phyloP scores from a whole-genome alignment of 1,284 basidiomycete species.

The Flammula alnicola region DNA sequence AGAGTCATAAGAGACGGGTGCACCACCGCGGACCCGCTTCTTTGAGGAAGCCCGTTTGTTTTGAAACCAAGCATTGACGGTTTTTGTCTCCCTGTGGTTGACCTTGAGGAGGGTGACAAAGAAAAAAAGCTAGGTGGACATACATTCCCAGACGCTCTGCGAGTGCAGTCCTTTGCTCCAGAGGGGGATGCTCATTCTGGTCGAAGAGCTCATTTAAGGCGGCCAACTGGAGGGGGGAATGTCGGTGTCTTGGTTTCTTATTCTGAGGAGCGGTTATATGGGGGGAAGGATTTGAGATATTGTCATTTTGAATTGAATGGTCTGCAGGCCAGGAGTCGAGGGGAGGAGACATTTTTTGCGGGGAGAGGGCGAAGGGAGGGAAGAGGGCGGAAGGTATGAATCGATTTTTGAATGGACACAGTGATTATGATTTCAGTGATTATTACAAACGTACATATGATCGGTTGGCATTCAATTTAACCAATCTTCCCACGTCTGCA shows the following conservation, averaged over 20 bases:
- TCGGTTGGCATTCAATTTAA: slow-evolving; percentile 29
- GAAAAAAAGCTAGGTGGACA: slow-evolving; percentile 37
- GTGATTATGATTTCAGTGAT: slow-evolving; percentile 26
- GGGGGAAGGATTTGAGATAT: slow-evolving; percentile 16
- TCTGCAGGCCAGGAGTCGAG: slow-evolving; percentile 26
- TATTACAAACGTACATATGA: slow-evolving; percentile 31
- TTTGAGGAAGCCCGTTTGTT: slow-evolving; percentile 82
- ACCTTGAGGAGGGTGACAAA: slow-evolving; percentile 27
- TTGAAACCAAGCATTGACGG: slow-evolving; percentile 84
- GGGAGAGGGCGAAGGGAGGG: slow-evolving; percentile 20
- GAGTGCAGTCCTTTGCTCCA: slow-evolving; percentile 66
- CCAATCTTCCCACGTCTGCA: slow-evolving; percentile 29
- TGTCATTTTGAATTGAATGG: slow-evolving; percentile 15
- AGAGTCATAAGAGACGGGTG: slow-evolving; percentile 20
- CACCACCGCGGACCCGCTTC: slow-evolving; percentile 58
- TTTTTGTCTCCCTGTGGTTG: slow-evolving; percentile 75
- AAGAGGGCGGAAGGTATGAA: too few species aligned
- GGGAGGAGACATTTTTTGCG: slow-evolving; percentile 27
- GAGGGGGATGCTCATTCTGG: slow-evolving; percentile 72
- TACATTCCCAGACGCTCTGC: slow-evolving; percentile 76
- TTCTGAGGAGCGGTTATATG: slow-evolving; percentile 31
- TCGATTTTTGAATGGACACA: slow-evolving; percentile 25
- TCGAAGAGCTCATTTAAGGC: slow-evolving; percentile 79
- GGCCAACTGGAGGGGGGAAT: slow-evolving; percentile 68
- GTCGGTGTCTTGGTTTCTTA: slow-evolving; percentile 80